Evolutionary conservation across 1,284 basidiomycete species (phyloP), one percentile per base, ranked within the genome.

Genomic region (Papiliotrema flavescens): DNA sequence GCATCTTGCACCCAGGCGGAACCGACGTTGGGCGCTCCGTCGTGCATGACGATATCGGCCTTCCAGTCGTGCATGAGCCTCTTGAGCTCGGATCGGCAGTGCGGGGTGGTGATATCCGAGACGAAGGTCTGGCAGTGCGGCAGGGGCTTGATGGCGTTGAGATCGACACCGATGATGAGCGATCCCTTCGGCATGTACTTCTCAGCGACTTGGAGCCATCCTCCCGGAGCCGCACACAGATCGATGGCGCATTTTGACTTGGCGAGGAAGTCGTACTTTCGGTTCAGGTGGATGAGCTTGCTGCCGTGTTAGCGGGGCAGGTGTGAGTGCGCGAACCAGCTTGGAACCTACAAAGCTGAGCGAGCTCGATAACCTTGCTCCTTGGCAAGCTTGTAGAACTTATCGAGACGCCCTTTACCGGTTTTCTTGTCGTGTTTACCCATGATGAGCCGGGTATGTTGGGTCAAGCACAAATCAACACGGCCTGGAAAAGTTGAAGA

Each of bases 1-100:
- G 96, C 96, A 78, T 99, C 96, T 76, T 99, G 96, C 56, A 98
- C 85, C 96, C 96, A 99, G 14, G 96, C 96, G 24, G 93, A 90
- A 82, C 96, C 96, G 76, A 99, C 96, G 75, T 99, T 99, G 41
- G 96, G 96, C 41, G 96, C 96, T 81, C 96, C 96, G 78, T 99
- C 96, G 77, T 99, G 96, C 53, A 99, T 83, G n/a, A 99, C 94
- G 53, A 98, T 85, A 74, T 99, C 96, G n/a, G 96, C 96, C 78
- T 94, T 96, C 95, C 96, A 98, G 76, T 98, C 94, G 76, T 98
- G 98, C 61, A 98, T 80, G 76, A 97, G 91, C 39, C 80, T 80
- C 47, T 90, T 85, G 51, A 99, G 85, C 61, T 88, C 84, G 70
- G 89, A 86, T 54, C 96, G 85, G 77, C 96, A 99, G 57, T 88